phyloP scores from a whole-genome alignment of 345 rosid species.

The Cardiospermum halicacabum region DNA sequence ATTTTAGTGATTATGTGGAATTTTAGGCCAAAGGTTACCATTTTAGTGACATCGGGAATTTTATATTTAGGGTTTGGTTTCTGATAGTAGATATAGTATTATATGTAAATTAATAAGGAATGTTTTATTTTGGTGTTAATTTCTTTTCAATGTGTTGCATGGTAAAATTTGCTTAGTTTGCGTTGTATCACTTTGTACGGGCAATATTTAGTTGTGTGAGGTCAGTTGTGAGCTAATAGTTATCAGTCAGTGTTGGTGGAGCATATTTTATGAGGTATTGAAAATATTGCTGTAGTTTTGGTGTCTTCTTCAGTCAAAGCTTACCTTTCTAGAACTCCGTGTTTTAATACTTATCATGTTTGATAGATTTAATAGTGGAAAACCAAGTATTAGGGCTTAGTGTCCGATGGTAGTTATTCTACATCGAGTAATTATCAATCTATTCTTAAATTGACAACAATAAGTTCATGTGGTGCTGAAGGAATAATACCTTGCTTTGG shows the following conservation, averaged over 20 bases:
- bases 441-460: too few relatives aligned
- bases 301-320: neutral
- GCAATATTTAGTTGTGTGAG: neutral
- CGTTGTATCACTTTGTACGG: conserved; percentile 1
- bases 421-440: too few relatives aligned
- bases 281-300: neutral
- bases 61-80: too few relatives aligned
- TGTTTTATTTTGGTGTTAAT: too few relatives aligned
- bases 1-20: too few relatives aligned
- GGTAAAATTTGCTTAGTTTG: neutral
- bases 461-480: too few relatives aligned
- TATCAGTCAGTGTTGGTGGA: neutral
- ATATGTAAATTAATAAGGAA: too few relatives aligned
- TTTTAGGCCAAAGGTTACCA: too few relatives aligned
- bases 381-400: neutral
- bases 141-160: too few relatives aligned
- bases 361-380: neutral
- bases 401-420: neutral
- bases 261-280: neutral
- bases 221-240: neutral
- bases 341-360: neutral
- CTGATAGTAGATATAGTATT: too few relatives aligned
- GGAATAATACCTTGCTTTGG: too few relatives aligned
- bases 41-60: too few relatives aligned
- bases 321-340: neutral